phyloP scores from a whole-genome alignment of 306 rosid genomes.

The Styphnolobium japonicum region DNA sequence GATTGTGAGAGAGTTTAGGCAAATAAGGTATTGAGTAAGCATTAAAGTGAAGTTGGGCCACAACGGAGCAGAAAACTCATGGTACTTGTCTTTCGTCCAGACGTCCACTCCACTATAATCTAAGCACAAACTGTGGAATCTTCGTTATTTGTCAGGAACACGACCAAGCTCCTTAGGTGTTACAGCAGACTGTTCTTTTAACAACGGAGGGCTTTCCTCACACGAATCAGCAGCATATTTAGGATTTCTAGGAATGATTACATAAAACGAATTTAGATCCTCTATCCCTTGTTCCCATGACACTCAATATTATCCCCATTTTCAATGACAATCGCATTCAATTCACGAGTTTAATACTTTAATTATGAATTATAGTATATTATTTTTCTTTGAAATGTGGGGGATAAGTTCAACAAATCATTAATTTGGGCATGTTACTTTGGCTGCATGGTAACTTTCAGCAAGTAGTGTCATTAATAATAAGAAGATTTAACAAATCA shows the following conservation, averaged over 20 bases:
- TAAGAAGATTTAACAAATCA: conserved; percentile 1
- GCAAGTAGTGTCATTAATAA: neutral
- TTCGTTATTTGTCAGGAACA: neutral
- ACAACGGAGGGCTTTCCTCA: too few relatives aligned
- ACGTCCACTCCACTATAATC: too few relatives aligned
- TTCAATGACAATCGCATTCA: too few relatives aligned
- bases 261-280: too few relatives aligned
- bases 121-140: neutral
- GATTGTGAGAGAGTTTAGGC: neutral
- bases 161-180: too few relatives aligned
- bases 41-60: neutral
- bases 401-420: neutral
- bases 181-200: too few relatives aligned
- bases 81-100: neutral
- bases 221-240: too few relatives aligned
- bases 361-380: neutral
- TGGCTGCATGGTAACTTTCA: neutral
- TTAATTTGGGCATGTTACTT: too few relatives aligned
- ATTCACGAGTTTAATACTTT: neutral
- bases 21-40: neutral
- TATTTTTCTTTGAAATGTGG: neutral
- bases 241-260: too few relatives aligned
- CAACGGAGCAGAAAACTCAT: neutral
- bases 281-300: too few relatives aligned
- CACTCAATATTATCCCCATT: too few relatives aligned